Conservation (phyloP, 2,329 filamentous ascomycete genomes). For the Colletotrichum scovillei region DNA sequence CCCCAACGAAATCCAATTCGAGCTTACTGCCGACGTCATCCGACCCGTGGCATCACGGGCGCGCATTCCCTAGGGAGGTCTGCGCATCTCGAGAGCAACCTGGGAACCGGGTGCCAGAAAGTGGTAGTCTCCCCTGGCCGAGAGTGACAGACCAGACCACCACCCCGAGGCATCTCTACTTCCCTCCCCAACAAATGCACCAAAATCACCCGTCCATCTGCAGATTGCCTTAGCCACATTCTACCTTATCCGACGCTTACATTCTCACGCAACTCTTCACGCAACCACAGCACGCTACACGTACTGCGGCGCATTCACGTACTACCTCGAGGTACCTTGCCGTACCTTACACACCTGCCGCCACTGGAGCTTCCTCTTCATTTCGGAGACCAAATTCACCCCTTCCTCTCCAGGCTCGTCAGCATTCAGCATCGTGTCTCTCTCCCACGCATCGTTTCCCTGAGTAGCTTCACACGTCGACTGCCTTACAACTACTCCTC, state of each 20-base stretch:
- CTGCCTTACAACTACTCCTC: background rate
- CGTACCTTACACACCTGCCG: background rate
- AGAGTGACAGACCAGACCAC: background rate
- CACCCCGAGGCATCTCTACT: background rate
- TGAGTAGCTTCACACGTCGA: background rate
- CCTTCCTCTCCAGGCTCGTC: background rate
- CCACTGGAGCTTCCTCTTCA: background rate
- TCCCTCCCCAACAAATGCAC: conserved; percentile 14
- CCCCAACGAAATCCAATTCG: conserved; percentile 34
- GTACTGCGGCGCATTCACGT: too few relatives aligned
- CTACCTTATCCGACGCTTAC: background rate
- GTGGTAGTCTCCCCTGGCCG: conserved; percentile 9
- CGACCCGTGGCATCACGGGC: conserved; percentile 33
- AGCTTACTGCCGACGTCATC: conserved; percentile 33
- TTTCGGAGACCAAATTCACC: background rate
- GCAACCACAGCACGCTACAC: background rate
- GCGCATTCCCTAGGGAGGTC: conserved; percentile 29
- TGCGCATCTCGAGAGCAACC: background rate
- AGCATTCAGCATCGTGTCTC: background rate
- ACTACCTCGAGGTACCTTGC: too few relatives aligned
- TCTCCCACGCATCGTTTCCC: background rate
- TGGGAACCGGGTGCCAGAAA: too few relatives aligned
- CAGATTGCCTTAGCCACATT: background rate
- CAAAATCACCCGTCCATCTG: conserved; percentile 6
- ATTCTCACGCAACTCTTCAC: background rate